Evolutionary conservation across 371 early-diverging fungal species (phyloP).

Genomic region (Mortierella sp.): DNA sequence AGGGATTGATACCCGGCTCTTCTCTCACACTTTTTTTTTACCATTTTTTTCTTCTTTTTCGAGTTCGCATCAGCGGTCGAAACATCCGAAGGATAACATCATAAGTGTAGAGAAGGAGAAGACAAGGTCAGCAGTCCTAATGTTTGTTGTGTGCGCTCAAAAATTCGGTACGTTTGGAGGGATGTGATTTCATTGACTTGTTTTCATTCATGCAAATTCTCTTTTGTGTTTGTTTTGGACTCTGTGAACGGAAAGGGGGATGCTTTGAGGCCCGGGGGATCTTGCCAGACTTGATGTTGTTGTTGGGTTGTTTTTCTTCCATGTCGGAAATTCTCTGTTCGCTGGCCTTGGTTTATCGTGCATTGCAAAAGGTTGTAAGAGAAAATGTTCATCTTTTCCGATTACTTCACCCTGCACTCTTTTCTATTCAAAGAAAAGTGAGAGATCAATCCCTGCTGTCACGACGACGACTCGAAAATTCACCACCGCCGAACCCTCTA

Average conservation of each 20-base stretch:
- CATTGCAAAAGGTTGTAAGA: not conserved
- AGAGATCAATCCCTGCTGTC: slow-evolving; percentile 37
- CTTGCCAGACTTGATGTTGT: not conserved
- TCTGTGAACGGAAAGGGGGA: slow-evolving; percentile 5
- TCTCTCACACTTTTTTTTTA: not conserved
- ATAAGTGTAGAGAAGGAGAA: slow-evolving; percentile 8
- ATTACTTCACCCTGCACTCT: not conserved
- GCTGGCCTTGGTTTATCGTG: not conserved
- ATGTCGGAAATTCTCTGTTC: not conserved
- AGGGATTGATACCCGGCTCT: not conserved
- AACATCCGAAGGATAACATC: slow-evolving; percentile 13
- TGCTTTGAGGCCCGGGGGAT: not conserved
- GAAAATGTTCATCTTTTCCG: not conserved
- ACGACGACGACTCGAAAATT: slow-evolving; percentile 34
- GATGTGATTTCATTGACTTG: slow-evolving; percentile 9
- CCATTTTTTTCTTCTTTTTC: slow-evolving; percentile 8
- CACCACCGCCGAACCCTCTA: slow-evolving; percentile 34
- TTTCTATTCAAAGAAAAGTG: not conserved
- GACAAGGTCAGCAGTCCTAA: slow-evolving; percentile 24
- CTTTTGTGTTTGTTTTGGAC: slow-evolving; percentile 1
- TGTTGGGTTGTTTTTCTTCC: not conserved
- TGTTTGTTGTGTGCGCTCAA: slow-evolving; percentile 1
- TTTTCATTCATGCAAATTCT: slow-evolving; percentile 7
- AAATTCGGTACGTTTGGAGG: slow-evolving; percentile 3
- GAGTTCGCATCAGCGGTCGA: slow-evolving; percentile 9